Percentiles rank a stretch among this genome's conserved stretches.
Conservation (phyloP, 352 stramenopile species). For the Pythium scleroteichum region DNA sequence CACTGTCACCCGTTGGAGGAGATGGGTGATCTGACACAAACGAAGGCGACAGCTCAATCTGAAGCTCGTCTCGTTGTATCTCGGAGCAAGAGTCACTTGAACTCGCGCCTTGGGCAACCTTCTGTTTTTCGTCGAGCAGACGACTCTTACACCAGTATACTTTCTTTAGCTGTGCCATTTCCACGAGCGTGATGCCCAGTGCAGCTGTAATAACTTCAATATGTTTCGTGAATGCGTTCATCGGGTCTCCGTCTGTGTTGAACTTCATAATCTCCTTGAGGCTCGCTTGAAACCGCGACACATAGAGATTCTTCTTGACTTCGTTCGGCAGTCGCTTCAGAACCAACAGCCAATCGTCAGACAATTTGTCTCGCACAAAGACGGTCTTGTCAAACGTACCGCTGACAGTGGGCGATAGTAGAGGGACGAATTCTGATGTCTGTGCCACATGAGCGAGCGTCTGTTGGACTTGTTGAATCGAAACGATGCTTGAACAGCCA, state of each 20-base stretch:
- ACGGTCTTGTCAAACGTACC: conserved; percentile 27
- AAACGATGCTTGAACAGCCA: conserved; percentile 69
- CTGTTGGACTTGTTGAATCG: conserved; percentile 69
- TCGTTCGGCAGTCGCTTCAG: conserved; percentile 63
- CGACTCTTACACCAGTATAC: conserved; percentile 40
- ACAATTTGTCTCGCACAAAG: neutral
- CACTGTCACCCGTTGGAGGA: too few relatives aligned
- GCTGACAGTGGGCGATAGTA: conserved; percentile 64
- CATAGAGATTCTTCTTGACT: conserved; percentile 76
- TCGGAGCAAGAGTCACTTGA: neutral
- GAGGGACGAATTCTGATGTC: conserved; percentile 44
- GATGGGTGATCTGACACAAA: too few relatives aligned
- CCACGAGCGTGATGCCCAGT: conserved; percentile 51
- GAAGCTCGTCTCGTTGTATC: too few relatives aligned
- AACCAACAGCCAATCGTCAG: neutral
- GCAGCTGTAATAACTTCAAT: conserved; percentile 71
- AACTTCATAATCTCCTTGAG: conserved; percentile 81
- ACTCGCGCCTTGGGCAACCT: neutral
- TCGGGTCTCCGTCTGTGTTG: conserved; percentile 67
- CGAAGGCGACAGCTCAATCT: too few relatives aligned
- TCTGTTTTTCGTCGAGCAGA: conserved; percentile 25
- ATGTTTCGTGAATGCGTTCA: conserved; percentile 71
- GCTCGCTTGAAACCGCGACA: conserved; percentile 60
- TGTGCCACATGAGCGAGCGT: conserved; percentile 66
- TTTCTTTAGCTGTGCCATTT: conserved; percentile 61